phyloP scores from a whole-genome alignment of 306 rosid species.

The Quercus aquifolioides region DNA sequence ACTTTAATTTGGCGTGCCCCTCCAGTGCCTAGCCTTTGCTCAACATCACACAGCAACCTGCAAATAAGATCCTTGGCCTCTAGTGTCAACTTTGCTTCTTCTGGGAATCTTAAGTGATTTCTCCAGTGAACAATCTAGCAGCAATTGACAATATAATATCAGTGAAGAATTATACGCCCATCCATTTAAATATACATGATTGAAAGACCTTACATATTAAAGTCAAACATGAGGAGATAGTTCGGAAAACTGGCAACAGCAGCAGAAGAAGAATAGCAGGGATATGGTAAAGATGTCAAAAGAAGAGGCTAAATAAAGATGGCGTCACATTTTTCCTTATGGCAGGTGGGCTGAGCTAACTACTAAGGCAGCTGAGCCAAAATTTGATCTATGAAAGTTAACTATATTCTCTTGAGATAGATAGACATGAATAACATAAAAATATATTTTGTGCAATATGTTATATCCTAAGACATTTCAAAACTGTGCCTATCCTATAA shows the following conservation, averaged over 20 bases:
- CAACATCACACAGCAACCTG: conserved; percentile 92
- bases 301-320: neutral
- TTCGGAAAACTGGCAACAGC: conserved; percentile 3
- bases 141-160: conserved; percentile 28
- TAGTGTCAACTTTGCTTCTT: conserved; percentile 70
- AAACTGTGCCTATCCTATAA: neutral
- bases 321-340: neutral
- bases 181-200: conserved; percentile 5
- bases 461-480: neutral
- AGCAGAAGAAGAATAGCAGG: conserved; percentile 2
- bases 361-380: neutral
- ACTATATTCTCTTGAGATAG: neutral
- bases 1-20: conserved; percentile 90
- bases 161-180: conserved; percentile 17
- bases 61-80: conserved; percentile 94
- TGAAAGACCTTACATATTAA: conserved; percentile 5
- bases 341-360: neutral
- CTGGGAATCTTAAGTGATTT: conserved; percentile 83
- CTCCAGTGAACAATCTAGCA: conserved; percentile 97
- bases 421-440: neutral
- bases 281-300: neutral
- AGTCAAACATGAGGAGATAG: neutral
- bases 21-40: conserved; percentile 80
- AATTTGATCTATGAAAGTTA: neutral
- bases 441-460: neutral